Evolutionary conservation across 2,329 filamentous ascomycete genomes (phyloP).

Genomic region (Passalora sequoiae): DNA sequence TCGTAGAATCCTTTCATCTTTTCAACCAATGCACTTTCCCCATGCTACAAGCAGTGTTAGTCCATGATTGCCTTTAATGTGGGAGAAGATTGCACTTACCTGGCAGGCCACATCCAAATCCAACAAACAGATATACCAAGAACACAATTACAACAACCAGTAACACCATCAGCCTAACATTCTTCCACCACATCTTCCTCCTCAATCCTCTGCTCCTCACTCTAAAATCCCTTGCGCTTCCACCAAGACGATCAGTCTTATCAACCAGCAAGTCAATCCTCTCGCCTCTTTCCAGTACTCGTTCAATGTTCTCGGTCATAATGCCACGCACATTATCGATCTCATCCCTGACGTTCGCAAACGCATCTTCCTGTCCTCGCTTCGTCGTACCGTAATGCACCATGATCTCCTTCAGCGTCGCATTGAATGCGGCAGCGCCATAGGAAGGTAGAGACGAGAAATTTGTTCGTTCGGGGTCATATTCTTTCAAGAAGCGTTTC

Average conservation of each 20-base stretch:
- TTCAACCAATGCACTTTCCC: slow-evolving; percentile 24
- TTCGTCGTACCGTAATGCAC: slow-evolving; percentile 76
- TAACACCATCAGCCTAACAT: slow-evolving; percentile 86
- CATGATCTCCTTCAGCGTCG: slow-evolving; percentile 69
- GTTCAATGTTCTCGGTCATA: slow-evolving; percentile 93
- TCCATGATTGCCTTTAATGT: neutral
- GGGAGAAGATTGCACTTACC: slow-evolving; percentile 34
- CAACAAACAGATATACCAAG: slow-evolving; percentile 65
- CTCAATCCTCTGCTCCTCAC: slow-evolving; percentile 80
- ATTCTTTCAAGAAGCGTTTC: slow-evolving; percentile 73
- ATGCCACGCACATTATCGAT: slow-evolving; percentile 89
- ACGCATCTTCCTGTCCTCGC: slow-evolving; percentile 71
- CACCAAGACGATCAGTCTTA: slow-evolving; percentile 89
- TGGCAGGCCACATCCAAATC: slow-evolving; percentile 67
- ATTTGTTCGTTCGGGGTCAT: slow-evolving; percentile 61
- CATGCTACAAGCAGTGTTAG: slow-evolving; percentile 22
- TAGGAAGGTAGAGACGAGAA: slow-evolving; percentile 79
- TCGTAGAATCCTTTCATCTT: too few species aligned
- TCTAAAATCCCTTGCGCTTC: slow-evolving; percentile 83
- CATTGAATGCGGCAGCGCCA: slow-evolving; percentile 83
- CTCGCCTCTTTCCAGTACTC: slow-evolving; percentile 82
- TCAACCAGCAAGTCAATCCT: slow-evolving; percentile 89
- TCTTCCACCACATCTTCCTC: slow-evolving; percentile 99
- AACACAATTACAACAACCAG: slow-evolving; percentile 67
- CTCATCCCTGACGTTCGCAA: slow-evolving; percentile 76